Percentiles rank a stretch among this genome's conserved stretches.
Evolutionary conservation across 2,329 filamentous ascomycete species (phyloP).

Genomic region (Geoglossum cookeanum): DNA sequence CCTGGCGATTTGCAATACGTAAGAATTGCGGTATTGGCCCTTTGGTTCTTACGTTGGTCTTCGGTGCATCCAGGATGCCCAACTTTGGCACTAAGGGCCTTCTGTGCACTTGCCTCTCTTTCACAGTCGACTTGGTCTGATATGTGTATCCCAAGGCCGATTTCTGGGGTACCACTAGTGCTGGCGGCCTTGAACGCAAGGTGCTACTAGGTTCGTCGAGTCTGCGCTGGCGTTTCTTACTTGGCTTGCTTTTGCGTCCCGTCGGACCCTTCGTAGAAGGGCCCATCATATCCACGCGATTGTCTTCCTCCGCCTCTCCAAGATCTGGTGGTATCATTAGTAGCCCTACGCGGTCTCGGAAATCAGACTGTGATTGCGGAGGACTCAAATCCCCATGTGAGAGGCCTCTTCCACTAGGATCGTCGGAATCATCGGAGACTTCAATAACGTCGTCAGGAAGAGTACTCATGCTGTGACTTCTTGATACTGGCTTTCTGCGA

Average conservation of each 20-base stretch:
- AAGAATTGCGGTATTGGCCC: slow-evolving; percentile 2
- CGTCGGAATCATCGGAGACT: slow-evolving; percentile 5
- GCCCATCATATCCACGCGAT: slow-evolving; percentile 16
- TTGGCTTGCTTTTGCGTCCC: neutral
- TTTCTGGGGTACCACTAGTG: neutral
- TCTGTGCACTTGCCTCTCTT: neutral
- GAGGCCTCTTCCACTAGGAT: neutral
- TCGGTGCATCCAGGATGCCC: slow-evolving; percentile 4
- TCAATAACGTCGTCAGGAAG: neutral
- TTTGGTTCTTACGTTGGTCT: neutral
- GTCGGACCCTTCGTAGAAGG: slow-evolving; percentile 2
- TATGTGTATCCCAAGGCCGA: neutral
- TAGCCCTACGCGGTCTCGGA: neutral
- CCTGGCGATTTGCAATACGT: slow-evolving; percentile 3
- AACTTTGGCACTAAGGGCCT: neutral
- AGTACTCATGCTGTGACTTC: neutral
- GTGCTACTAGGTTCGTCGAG: slow-evolving; percentile 18
- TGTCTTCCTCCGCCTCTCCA: slow-evolving; percentile 14
- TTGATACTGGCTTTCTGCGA: slow-evolving; percentile 4
- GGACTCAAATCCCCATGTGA: no score
- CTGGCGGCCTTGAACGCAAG: slow-evolving; percentile 7
- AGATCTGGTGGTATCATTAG: neutral
- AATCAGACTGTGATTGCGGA: neutral
- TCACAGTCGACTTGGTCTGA: neutral
- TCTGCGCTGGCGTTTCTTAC: slow-evolving; percentile 16